Base-by-base conservation (phyloP, 2,329 filamentous ascomycete genomes). In the Graphilbum ipis-grandicollis region DNA sequence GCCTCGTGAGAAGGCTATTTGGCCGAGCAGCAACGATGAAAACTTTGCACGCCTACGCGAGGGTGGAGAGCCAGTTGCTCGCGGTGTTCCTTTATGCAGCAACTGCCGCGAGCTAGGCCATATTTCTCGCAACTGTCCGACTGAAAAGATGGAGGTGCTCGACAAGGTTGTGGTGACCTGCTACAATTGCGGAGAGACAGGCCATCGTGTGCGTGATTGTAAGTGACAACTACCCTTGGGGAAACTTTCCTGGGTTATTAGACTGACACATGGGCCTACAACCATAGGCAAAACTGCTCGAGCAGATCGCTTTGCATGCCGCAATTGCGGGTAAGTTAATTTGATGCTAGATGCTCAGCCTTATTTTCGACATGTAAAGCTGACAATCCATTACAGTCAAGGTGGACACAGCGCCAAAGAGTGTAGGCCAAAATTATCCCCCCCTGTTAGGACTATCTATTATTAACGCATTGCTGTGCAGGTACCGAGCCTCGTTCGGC, bases 121-220 rank as follows among this genome's bases (percentile, higher is more conserved):
- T 43, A 62, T 57, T 21, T 47, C 58, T n/a, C 75, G 71, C 54
- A 50, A 55, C 35, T 84, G 79, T 50, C 60, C 65, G 3, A 52
- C 74, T 48, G 75, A 79, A 43, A 63, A 60, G 44, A 41, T 51
- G 0, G 71, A 75, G 48, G 55, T 50, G 19, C 50, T 53, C 3
- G 56, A 65, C 30, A 41, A 38, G 19, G 48, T 54, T 13, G 47
- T 62, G 28, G 65, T 79, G 34, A 62, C 60, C 33, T 84, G 79
- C 51, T 67, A 60, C 56, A 77, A 82, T 56, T 83, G 79, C 44
- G 57, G 65, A 4, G 62, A 65, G 29, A 55, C 62, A 19, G 77
- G 76, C 9, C 78, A 83, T 47, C 75, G 77, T 40, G 56, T 75
- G 36, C 72, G 78, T 36, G 76, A 84, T 45, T 84, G 79, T 73